A percentile compares a stretch with the other conserved stretches of the same genome.
Conservation (phyloP, 768 basidiomycete genomes). For the Lactarius deliciosus region DNA sequence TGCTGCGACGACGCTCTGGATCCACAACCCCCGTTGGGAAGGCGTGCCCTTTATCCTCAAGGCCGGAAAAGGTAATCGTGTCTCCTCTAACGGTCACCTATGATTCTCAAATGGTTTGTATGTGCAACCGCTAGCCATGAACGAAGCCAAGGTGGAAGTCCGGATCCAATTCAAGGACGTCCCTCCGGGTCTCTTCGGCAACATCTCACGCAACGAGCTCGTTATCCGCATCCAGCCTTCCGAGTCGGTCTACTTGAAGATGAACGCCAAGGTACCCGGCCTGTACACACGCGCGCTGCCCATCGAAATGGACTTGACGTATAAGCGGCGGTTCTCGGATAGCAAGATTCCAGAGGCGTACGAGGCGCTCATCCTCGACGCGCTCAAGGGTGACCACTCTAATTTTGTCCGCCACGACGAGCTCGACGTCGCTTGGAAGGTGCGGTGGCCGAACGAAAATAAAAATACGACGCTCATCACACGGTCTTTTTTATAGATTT, state of each 20-base stretch:
- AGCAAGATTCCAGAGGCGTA: conserved; percentile 95
- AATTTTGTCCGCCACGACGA: conserved; percentile 99
- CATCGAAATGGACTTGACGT: conserved; percentile 97
- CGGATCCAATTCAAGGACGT: conserved; percentile 99
- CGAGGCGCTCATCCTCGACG: conserved; percentile 92
- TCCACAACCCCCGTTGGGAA: conserved; percentile 97
- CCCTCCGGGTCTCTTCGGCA: conserved; percentile 93
- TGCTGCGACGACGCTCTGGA: conserved; percentile 85
- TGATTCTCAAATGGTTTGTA: not conserved
- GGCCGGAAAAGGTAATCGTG: conserved; percentile 85
- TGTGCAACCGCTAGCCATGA: conserved; percentile 53
- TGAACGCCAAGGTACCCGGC: conserved; percentile 94
- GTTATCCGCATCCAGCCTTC: conserved; percentile 96
- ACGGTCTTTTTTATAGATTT: conserved; percentile 55
- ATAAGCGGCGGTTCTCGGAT: conserved; percentile 92
- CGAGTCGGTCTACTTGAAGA: conserved; percentile 95
- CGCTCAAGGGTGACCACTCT: conserved; percentile 96
- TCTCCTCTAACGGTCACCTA: conserved; percentile 2
- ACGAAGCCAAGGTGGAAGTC: conserved; percentile 98
- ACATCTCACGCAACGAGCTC: conserved; percentile 94
- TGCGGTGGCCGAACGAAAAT: conserved; percentile 32
- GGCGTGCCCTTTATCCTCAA: conserved; percentile 98
- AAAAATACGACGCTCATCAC: not conserved
- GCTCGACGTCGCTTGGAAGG: conserved; percentile 97
- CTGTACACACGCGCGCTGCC: conserved; percentile 87